Percentiles rank a stretch among this genome's conserved stretches.
phyloP scores from a whole-genome alignment of 2,329 filamentous ascomycete species.

The Lasiodiplodia theobromae region DNA sequence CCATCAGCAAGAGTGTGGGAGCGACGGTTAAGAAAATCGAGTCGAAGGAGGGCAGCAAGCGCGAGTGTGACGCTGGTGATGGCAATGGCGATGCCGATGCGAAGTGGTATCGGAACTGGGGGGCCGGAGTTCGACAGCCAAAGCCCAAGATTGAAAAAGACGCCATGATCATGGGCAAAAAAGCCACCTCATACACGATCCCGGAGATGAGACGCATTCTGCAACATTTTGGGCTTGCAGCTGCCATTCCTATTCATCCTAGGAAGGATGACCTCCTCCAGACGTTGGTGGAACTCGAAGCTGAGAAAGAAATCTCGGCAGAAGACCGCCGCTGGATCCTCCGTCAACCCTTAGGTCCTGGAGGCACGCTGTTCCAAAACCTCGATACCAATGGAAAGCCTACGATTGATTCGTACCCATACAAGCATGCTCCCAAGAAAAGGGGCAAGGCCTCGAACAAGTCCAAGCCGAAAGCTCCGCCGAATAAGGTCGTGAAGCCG shows the following conservation, averaged over 20 bases:
- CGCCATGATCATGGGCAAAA: not conserved
- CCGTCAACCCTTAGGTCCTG: not conserved
- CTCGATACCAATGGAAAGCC: not conserved
- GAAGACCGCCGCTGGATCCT: not conserved
- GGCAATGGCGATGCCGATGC: not conserved
- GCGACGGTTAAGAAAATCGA: too few relatives aligned
- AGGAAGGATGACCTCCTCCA: not conserved
- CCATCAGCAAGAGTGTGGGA: too few relatives aligned
- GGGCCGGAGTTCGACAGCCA: not conserved
- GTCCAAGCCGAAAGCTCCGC: too few relatives aligned
- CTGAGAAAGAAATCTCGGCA: not conserved
- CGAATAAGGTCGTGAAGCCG: too few relatives aligned
- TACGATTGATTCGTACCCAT: not conserved
- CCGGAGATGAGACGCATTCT: not conserved
- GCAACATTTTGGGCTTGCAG: not conserved
- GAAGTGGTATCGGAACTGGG: not conserved
- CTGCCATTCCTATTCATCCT: accelerated
- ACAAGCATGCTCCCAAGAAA: not conserved
- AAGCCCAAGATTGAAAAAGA: not conserved
- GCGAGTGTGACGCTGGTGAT: not conserved
- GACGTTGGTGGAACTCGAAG: not conserved
- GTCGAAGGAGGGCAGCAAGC: not conserved
- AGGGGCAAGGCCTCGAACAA: not conserved
- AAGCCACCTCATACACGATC: not conserved
- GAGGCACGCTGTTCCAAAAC: not conserved